These are phyloP conservation scores for Ceratocystis colombiana DNA, from an alignment of 2,329 filamentous ascomycete species.

Conservation along the genomic window DNA sequence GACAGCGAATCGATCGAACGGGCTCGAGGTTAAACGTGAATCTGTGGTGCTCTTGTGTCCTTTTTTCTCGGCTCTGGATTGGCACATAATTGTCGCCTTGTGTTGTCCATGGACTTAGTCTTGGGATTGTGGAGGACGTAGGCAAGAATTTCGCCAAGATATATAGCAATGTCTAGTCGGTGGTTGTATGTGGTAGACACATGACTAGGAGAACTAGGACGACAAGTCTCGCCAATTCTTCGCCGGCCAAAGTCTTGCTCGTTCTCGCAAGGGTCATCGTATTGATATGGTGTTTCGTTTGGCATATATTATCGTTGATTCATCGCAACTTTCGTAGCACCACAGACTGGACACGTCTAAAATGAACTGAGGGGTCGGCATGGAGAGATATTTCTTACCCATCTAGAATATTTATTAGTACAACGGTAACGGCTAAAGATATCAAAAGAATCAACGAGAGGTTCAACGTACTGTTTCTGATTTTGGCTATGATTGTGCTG, in stretches of 20 bases:
- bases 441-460: slow-evolving; percentile 19
- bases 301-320: slow-evolving; percentile 10
- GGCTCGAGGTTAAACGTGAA: slow-evolving; percentile 12
- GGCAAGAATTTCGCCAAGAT: not conserved
- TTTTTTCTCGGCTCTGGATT: not conserved
- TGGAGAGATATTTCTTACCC: slow-evolving; percentile 42
- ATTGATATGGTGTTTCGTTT: slow-evolving; percentile 1
- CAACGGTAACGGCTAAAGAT: slow-evolving; percentile 22
- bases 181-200: not conserved
- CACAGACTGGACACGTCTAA: slow-evolving; percentile 16
- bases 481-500: slow-evolving; percentile 25
- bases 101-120: not conserved
- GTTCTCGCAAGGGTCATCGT: not conserved
- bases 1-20: slow-evolving; percentile 17
- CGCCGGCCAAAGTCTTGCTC: not conserved
- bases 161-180: not conserved
- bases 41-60: slow-evolving; percentile 11
- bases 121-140: not conserved
- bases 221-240: not conserved
- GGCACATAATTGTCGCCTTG: not conserved
- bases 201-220: not conserved
- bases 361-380: slow-evolving; percentile 2
- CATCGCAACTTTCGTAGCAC: slow-evolving; percentile 16
- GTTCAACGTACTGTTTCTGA: slow-evolving; percentile 25
- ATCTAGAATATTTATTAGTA: slow-evolving; percentile 43